A percentile compares a stretch with the other conserved stretches of the same genome.
phyloP scores from a whole-genome alignment of 1,284 basidiomycete genomes.

The Ustilago crameri region DNA sequence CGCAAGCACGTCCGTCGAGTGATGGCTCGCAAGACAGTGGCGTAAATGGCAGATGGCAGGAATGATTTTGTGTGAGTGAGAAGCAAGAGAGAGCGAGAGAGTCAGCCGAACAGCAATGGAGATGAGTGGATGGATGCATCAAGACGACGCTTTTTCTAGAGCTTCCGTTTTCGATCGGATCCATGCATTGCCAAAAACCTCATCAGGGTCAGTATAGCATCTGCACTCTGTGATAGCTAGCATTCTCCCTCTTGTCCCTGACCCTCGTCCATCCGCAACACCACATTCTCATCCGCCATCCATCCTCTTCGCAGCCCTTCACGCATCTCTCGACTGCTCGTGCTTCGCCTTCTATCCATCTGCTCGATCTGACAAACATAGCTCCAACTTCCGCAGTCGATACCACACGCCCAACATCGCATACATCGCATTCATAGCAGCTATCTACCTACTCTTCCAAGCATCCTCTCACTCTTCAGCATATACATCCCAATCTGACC shows the following conservation, averaged over 20 bases:
- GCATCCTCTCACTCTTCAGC: background rate
- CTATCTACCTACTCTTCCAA: background rate
- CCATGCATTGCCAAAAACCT: background rate
- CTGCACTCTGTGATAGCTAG: background rate
- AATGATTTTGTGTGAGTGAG: too few relatives aligned
- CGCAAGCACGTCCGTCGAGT: too few relatives aligned
- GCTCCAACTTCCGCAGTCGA: background rate
- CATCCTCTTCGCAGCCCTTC: background rate
- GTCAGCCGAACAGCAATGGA: too few relatives aligned
- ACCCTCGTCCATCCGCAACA: conserved; percentile 1
- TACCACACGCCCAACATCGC: background rate
- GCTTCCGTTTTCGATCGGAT: too few relatives aligned
- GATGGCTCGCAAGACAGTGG: conserved; percentile 3
- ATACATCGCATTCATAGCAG: background rate
- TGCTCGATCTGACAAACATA: conserved; percentile 2
- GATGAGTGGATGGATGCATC: too few relatives aligned
- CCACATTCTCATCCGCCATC: background rate
- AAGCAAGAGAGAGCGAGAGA: too few relatives aligned
- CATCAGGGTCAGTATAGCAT: background rate
- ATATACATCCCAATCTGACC: too few relatives aligned
- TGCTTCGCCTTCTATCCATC: background rate
- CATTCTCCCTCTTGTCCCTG: background rate
- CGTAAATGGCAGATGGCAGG: conserved; percentile 6
- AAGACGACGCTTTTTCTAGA: too few relatives aligned
- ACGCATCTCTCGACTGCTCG: background rate